phyloP scores from a whole-genome alignment of 192 early-diverging fungal genomes.

The Coemansia sp. region DNA sequence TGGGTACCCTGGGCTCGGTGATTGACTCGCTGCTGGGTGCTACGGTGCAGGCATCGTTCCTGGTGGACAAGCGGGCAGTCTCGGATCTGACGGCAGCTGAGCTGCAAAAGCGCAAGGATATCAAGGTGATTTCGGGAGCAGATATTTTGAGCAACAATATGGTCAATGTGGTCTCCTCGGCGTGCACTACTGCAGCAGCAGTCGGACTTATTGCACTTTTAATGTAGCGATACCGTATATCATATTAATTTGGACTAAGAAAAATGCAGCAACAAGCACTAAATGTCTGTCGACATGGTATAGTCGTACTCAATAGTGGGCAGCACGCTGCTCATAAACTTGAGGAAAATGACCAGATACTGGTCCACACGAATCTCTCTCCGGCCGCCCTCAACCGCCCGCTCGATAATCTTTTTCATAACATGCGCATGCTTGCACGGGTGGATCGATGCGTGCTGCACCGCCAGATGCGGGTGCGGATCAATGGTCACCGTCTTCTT shows the following conservation, averaged over 20 bases:
- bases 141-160: conserved; percentile 82
- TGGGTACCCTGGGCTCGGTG: conserved; percentile 75
- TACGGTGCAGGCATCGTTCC: conserved; percentile 71
- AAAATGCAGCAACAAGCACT: background rate
- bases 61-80: conserved; percentile 46
- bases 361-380: conserved; percentile 85
- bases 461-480: conserved; percentile 85
- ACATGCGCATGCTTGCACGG: conserved; percentile 98
- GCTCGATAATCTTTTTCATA: conserved; percentile 94
- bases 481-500: conserved; percentile 99
- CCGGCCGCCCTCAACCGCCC: conserved; percentile 57
- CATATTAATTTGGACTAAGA: conserved; percentile 1
- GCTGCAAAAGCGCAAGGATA: conserved; percentile 48
- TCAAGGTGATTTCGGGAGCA: conserved; percentile 62
- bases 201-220: conserved; percentile 1
- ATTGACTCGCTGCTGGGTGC: conserved; percentile 85
- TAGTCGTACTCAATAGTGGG: conserved; percentile 99
- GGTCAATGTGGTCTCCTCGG: conserved; percentile 44
- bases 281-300: conserved; percentile 74
- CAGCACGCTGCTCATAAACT: conserved; percentile 96
- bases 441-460: conserved; percentile 92
- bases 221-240: background rate
- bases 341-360: conserved; percentile 93
- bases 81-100: conserved; percentile 59
- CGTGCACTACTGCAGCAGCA: conserved; percentile 18